Evolutionary conservation across 2,329 filamentous ascomycete species (phyloP), one percentile per base, ranked within the genome.

Genomic region (Aspergillus glaucus): DNA sequence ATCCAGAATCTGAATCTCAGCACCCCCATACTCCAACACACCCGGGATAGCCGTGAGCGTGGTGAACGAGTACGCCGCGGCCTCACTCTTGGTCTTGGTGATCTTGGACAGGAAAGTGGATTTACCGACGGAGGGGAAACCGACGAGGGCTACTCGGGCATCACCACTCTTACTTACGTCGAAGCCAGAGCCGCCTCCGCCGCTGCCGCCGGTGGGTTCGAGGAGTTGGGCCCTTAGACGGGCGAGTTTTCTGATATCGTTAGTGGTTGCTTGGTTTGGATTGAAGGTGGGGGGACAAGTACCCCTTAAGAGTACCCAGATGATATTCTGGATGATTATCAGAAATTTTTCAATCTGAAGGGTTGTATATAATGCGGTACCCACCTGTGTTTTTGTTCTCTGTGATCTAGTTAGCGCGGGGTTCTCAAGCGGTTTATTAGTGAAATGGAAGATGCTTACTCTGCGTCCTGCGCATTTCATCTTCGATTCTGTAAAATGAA

Each of bases 21-120:
- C 93, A 46, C 93, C 94, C 10, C 91, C 93, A 72, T 98, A 98
- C 75, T 96, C 92, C 47, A 98, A 80, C 36, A 98, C 94, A 59
- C 93, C 93, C 1, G 93, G 93, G 58, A 98, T 98, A 32, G 93
- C 94, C 8, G 93, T 98, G 41, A 98, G 78, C 1, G 93, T 98
- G 9, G 93, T 98, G 81, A 98, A 98, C 49, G 92, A 85, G 67
- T 98, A 98, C 0, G 93, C 88, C 1, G 93, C 93, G 24, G 96
- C 90, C 68, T 96, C 92, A 45, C 90, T 95, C 64, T 89, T 90
- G 36, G 94, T 98, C 74, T 95, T 97, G 44, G 93, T 98, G 67
- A 98, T 94, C 66, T 97, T 96, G 44, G 91, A 96, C n/a, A 98
- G 70, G 66, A 98, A 97, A 0, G 93, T 98, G 2, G 93, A 98